Conservation (phyloP, 257 asterid species). For the Jacaranda mimosifolia region DNA sequence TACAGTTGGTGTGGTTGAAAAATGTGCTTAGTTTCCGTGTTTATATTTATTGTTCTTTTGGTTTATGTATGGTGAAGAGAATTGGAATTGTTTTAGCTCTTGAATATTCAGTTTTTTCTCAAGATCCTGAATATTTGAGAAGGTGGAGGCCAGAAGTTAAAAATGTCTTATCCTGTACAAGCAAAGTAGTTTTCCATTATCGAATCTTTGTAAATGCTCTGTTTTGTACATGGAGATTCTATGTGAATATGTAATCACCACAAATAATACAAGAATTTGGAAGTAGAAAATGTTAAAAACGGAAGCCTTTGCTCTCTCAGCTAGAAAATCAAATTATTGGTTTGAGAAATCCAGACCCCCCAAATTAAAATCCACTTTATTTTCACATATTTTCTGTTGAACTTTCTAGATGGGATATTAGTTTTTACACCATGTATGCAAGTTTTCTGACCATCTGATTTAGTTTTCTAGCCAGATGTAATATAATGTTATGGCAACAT, state of each 20-base stretch:
- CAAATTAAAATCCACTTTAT: background rate
- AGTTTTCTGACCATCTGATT: background rate
- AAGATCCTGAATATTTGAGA: too few species aligned
- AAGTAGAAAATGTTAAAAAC: background rate
- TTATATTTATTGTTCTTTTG: too few species aligned
- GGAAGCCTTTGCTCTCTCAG: too few species aligned
- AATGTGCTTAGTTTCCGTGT: background rate
- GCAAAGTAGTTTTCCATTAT: background rate
- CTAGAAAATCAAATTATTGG: too few species aligned
- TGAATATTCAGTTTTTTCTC: too few species aligned
- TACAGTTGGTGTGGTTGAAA: background rate
- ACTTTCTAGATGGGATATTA: background rate
- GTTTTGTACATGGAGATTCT: background rate
- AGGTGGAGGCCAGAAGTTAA: too few species aligned
- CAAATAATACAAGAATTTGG: background rate
- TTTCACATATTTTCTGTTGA: background rate
- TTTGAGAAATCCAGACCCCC: background rate
- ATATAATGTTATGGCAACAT: background rate
- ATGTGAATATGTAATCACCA: background rate
- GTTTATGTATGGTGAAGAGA: too few species aligned
- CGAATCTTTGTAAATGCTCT: background rate
- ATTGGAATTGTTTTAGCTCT: too few species aligned
- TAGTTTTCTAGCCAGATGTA: background rate
- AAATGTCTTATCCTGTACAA: too few species aligned
- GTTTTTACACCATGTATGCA: background rate